phyloP scores from a whole-genome alignment of 192 early-diverging fungal species.

The Linnemannia hyalina region DNA sequence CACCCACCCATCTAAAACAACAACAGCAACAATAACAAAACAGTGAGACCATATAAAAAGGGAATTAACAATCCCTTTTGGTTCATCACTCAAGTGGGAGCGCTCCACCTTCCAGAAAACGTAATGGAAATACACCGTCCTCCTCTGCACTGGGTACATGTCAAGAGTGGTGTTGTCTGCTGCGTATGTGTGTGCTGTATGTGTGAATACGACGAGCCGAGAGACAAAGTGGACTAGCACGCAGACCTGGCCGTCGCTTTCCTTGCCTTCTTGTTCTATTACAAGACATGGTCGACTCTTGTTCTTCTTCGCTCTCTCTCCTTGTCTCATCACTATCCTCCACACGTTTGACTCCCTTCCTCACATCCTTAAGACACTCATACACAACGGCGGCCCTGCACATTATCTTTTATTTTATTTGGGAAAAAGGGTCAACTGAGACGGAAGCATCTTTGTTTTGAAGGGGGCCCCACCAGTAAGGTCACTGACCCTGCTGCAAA shows the following conservation, averaged over 20 bases:
- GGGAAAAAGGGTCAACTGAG: not conserved
- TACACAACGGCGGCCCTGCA: not conserved
- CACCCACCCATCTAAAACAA: not conserved
- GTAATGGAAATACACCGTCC: not conserved
- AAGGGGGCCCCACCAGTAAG: not conserved
- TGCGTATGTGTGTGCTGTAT: not conserved
- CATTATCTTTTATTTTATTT: not conserved
- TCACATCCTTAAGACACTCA: not conserved
- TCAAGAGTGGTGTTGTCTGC: not conserved
- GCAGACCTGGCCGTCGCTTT: not conserved
- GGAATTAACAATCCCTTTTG: not conserved
- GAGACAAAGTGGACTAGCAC: no score
- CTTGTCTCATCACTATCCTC: not conserved
- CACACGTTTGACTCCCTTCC: not conserved
- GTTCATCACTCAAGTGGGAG: not conserved
- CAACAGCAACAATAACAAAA: not conserved
- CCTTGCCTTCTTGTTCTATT: not conserved
- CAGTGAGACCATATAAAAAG: not conserved
- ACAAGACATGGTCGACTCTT: conserved; percentile 23
- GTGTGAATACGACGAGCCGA: not conserved
- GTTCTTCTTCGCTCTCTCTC: conserved; percentile 17
- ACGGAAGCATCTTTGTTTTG: not conserved
- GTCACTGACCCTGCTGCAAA: not conserved
- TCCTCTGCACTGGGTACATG: not conserved
- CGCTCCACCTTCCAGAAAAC: not conserved